phyloP scores from a whole-genome alignment of 768 basidiomycete genomes.

The Collybiopsis confluens region DNA sequence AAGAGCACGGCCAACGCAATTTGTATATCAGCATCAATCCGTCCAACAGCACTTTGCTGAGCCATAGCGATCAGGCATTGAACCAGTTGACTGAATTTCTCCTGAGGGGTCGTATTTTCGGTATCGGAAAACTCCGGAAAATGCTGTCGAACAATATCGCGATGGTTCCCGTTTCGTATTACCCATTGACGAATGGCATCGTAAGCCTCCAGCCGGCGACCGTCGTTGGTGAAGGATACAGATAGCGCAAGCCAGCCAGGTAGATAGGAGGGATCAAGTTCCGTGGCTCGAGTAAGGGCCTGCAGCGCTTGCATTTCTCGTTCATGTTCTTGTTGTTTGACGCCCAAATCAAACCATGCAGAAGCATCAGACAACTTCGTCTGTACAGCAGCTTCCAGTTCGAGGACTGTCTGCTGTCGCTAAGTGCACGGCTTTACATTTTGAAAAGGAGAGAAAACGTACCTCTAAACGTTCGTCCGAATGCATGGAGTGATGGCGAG shows the following conservation, averaged over 20 bases:
- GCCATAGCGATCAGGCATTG: constrained; percentile 83
- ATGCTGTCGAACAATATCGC: constrained; percentile 37
- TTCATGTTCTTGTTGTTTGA: constrained; percentile 98
- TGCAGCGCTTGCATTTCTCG: constrained; percentile 86
- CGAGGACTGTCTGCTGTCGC: constrained; percentile 66
- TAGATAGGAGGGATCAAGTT: constrained; percentile 72
- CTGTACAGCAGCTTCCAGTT: constrained; percentile 88
- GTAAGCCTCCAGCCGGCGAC: constrained; percentile 67
- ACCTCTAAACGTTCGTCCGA: constrained; percentile 37
- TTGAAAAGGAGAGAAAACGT: constrained; percentile 14
- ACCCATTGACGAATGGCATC: constrained; percentile 86
- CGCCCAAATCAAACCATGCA: constrained; percentile 90
- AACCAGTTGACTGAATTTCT: constrained; percentile 54
- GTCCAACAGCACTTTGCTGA: constrained; percentile 46
- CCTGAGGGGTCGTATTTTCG: constrained; percentile 24
- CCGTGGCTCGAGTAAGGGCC: constrained; percentile 76
- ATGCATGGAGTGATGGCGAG: constrained; percentile 44
- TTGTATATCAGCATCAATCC: constrained; percentile 91
- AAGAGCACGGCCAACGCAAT: constrained; percentile 90
- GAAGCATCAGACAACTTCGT: constrained; percentile 61
- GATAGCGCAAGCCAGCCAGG: constrained; percentile 89
- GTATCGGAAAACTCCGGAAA: constrained; percentile 26
- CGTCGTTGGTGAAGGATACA: constrained; percentile 89
- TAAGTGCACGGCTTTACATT: neutral
- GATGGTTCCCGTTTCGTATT: constrained; percentile 54